phyloP scores from a whole-genome alignment of 139 green algal species.

The Chlorella ohadii region DNA sequence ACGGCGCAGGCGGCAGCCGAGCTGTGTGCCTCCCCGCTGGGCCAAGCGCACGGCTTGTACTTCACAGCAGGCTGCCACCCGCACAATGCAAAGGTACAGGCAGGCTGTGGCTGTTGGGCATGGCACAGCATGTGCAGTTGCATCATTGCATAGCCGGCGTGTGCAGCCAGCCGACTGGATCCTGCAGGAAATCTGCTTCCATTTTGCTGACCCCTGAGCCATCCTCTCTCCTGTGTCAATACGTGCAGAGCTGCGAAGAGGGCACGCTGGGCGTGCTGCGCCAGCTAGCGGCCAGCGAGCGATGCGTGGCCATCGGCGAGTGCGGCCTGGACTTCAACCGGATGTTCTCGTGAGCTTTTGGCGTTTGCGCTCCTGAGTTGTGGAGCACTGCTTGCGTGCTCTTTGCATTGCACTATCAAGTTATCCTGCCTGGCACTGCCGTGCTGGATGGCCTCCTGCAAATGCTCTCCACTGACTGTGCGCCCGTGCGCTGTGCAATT shows the following conservation, averaged over 20 bases:
- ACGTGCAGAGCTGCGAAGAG: constrained; percentile 55
- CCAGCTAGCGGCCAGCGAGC: constrained; percentile 49
- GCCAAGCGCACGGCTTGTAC: constrained; percentile 45
- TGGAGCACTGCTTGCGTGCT: neutral
- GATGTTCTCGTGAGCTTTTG: constrained; percentile 61
- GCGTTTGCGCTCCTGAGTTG: no score
- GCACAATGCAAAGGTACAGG: constrained; percentile 74
- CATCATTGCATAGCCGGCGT: neutral
- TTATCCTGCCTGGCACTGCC: no score
- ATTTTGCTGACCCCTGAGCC: no score
- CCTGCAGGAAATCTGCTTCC: no score
- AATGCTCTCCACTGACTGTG: no score
- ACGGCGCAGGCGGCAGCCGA: constrained; percentile 40
- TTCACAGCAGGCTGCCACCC: constrained; percentile 84
- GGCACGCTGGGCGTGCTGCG: constrained; percentile 56
- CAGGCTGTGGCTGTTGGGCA: neutral
- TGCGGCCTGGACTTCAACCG: constrained; percentile 86
- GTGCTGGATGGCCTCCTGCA: no score
- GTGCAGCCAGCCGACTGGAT: neutral
- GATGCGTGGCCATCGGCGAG: constrained; percentile 73
- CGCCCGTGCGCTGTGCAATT: neutral
- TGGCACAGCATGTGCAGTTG: neutral
- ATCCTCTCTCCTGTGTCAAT: no score
- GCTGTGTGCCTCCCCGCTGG: neutral
- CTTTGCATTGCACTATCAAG: no score